Conservation (phyloP, 78 protist species). For the Isochrysis galbana region DNA sequence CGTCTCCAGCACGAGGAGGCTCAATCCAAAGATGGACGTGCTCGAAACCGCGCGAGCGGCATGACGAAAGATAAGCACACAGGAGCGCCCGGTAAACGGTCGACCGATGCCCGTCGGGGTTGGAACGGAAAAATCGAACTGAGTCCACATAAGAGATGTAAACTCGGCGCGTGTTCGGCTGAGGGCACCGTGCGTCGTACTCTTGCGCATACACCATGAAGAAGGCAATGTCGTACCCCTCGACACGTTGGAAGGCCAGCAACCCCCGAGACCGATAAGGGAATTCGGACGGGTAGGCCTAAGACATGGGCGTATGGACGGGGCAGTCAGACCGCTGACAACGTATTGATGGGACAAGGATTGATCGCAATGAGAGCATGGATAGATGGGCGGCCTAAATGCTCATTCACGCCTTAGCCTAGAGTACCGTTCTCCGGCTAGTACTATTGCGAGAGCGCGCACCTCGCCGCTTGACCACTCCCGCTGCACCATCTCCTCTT, state of each 20-base stretch:
- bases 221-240: constrained; percentile 42
- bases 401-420: too few species aligned
- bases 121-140: not conserved
- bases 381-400: too few species aligned
- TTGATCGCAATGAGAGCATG: not conserved
- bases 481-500: not conserved
- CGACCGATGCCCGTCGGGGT: constrained; percentile 35
- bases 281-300: not conserved
- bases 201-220: constrained; percentile 59
- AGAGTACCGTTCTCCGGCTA: too few species aligned
- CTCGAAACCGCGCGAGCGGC: constrained; percentile 47
- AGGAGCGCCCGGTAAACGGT: constrained; percentile 48
- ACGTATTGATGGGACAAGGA: too few species aligned
- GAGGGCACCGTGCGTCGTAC: constrained; percentile 52
- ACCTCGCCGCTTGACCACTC: not conserved
- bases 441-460: too few species aligned
- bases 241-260: not conserved
- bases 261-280: not conserved
- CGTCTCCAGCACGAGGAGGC: constrained; percentile 63
- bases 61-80: not conserved
- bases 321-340: too few species aligned
- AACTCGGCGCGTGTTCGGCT: constrained; percentile 53
- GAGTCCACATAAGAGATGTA: constrained; percentile 59
- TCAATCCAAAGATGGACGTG: constrained; percentile 58
- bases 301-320: too few species aligned